These are phyloP conservation scores for Hypoxylon trugodes DNA, from an alignment of 495 filamentous ascomycete species.

Conservation along the genomic window DNA sequence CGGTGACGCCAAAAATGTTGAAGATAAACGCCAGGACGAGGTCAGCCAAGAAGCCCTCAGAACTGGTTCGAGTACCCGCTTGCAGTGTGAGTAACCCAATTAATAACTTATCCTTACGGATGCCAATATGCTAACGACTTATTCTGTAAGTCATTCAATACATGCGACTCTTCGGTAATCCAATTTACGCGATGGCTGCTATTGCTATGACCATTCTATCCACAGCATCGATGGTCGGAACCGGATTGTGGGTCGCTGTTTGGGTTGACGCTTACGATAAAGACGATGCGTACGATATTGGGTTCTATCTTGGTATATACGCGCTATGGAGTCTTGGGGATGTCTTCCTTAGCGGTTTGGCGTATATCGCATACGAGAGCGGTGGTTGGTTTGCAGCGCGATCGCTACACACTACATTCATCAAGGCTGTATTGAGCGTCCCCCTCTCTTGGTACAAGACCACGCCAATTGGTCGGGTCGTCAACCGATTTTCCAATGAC, in stretches of 20 bases:
- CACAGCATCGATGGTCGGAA: conserved; percentile 42
- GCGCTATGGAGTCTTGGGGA: conserved; percentile 45
- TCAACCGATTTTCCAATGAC: conserved; percentile 65
- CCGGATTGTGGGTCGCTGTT: conserved; percentile 54
- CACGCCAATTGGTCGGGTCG: conserved; percentile 62
- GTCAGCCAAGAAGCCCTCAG: conserved; percentile 45
- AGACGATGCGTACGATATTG: conserved; percentile 44
- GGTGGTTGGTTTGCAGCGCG: conserved; percentile 58
- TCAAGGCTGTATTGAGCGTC: conserved; percentile 56
- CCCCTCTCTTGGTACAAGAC: conserved; percentile 65
- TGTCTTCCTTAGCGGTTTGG: conserved; percentile 42
- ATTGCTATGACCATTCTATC: conserved; percentile 42
- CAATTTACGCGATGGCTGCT: conserved; percentile 43
- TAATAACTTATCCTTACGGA: background rate
- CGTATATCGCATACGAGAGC: conserved; percentile 47
- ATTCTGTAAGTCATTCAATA: conserved; percentile 46
- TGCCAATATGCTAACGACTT: conserved; percentile 10
- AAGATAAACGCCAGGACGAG: conserved; percentile 42
- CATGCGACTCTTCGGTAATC: conserved; percentile 49
- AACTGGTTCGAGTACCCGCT: conserved; percentile 45
- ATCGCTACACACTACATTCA: conserved; percentile 54
- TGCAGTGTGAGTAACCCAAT: conserved; percentile 41
- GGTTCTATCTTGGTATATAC: conserved; percentile 51
- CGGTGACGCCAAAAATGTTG: conserved; percentile 27
- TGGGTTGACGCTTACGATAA: conserved; percentile 61